Evolutionary conservation across 139 green algal species (phyloP).

Genomic region (Yamagishiella unicocca): DNA sequence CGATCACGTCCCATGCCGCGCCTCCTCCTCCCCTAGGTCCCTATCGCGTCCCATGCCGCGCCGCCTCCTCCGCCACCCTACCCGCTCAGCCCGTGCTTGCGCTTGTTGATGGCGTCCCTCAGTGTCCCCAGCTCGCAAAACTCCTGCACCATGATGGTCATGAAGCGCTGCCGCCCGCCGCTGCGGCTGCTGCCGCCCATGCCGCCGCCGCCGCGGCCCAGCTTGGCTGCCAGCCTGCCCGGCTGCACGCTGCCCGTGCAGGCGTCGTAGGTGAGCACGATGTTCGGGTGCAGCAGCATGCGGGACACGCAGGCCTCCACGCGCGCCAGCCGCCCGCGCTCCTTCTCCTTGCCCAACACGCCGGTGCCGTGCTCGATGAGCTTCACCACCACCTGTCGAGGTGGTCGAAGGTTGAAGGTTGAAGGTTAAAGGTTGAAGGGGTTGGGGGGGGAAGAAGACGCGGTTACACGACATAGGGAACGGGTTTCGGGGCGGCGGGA

Average conservation of each 20-base stretch:
- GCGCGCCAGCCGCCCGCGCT: slow-evolving; percentile 45
- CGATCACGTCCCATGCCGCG: background rate
- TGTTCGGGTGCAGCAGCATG: slow-evolving; percentile 60
- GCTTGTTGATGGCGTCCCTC: slow-evolving; percentile 37
- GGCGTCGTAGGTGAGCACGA: slow-evolving; percentile 60
- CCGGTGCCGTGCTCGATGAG: slow-evolving; percentile 63
- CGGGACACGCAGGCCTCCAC: slow-evolving; percentile 50
- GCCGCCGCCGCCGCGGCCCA: slow-evolving; percentile 15
- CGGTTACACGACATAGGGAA: background rate
- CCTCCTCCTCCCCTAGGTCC: background rate
- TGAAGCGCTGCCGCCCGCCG: slow-evolving; percentile 49
- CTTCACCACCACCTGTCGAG: slow-evolving; percentile 59
- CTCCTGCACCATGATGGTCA: slow-evolving; percentile 67
- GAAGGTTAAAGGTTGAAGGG: background rate
- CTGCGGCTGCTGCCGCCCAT: background rate
- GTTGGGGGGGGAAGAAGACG: background rate
- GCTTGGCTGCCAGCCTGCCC: slow-evolving; percentile 2
- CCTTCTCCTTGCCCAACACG: slow-evolving; percentile 60
- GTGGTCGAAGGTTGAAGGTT: too few species aligned
- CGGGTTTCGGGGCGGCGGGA: too few species aligned
- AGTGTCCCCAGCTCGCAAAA: slow-evolving; percentile 52
- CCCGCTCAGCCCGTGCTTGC: slow-evolving; percentile 37
- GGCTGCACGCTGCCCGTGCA: slow-evolving; percentile 49
- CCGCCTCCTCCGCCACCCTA: too few species aligned
- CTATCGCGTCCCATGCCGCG: background rate